Evolutionary conservation across 768 basidiomycete genomes (phyloP).

Genomic region (Mycena galopus): DNA sequence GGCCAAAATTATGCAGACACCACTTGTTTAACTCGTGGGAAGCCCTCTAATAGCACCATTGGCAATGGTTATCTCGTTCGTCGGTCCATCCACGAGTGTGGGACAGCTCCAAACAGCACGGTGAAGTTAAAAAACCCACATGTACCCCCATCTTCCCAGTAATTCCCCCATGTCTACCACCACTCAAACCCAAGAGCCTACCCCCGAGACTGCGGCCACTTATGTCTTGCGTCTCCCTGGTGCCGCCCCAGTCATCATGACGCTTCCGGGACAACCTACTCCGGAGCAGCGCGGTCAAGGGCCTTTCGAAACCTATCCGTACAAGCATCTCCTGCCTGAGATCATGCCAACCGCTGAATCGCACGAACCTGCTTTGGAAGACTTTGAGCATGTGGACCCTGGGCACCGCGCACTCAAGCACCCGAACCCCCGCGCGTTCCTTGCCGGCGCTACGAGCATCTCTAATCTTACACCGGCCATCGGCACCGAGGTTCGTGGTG

Average conservation of each 20-base stretch:
- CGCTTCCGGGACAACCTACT: slow-evolving; percentile 30
- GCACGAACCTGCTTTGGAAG: slow-evolving; percentile 60
- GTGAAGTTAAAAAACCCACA: not conserved
- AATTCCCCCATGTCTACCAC: not conserved
- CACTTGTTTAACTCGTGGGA: not conserved
- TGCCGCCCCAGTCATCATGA: not conserved
- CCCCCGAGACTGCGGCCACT: slow-evolving; percentile 4
- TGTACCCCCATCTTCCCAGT: not conserved
- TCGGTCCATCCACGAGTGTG: not conserved
- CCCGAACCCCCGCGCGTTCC: slow-evolving; percentile 64
- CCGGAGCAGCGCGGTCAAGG: slow-evolving; percentile 34
- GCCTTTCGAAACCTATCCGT: slow-evolving; percentile 54
- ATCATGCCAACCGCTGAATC: slow-evolving; percentile 51
- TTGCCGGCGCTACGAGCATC: slow-evolving; percentile 57
- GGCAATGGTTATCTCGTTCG: not conserved
- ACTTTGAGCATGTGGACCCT: slow-evolving; percentile 72
- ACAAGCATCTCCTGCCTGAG: slow-evolving; percentile 64
- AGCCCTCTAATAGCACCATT: not conserved
- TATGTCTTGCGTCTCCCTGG: slow-evolving; percentile 19
- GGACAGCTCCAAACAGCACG: not conserved
- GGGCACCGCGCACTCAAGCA: slow-evolving; percentile 66
- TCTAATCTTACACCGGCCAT: slow-evolving; percentile 65
- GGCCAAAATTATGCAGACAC: not conserved
- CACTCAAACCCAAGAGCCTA: slow-evolving; percentile 3
- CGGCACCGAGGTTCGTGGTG: slow-evolving; percentile 68